Conservation (phyloP, 352 stramenopile species). For the Pythium sukuiense region DNA sequence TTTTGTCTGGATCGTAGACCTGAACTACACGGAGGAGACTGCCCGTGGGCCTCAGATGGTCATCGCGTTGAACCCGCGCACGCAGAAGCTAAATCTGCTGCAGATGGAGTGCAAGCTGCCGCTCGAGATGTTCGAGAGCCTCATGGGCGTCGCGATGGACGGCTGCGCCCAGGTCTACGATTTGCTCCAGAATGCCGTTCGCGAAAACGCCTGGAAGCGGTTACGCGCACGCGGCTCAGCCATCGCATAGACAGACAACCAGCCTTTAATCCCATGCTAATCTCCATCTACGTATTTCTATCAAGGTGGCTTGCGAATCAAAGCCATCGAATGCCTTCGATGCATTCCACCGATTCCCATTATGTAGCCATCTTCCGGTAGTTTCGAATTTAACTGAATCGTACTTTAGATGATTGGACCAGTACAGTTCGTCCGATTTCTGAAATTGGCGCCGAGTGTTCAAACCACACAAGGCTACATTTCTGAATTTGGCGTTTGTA, state of each 20-base stretch:
- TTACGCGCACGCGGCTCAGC: conserved; percentile 55
- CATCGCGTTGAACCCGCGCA: conserved; percentile 87
- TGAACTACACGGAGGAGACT: conserved; percentile 90
- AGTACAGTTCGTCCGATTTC: neutral
- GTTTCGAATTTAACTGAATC: neutral
- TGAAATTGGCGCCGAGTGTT: conserved; percentile 8
- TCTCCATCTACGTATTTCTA: no score
- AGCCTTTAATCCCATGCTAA: neutral
- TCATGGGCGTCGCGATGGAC: conserved; percentile 80
- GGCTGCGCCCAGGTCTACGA: conserved; percentile 87
- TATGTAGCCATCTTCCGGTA: no score
- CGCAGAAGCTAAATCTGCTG: conserved; percentile 84
- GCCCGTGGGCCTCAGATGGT: conserved; percentile 86
- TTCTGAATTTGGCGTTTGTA: conserved; percentile 1
- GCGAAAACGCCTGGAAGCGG: conserved; percentile 81
- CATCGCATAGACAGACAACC: conserved; percentile 25
- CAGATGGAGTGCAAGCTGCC: conserved; percentile 92
- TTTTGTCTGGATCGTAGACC: conserved; percentile 40
- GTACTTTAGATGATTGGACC: neutral
- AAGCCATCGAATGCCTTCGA: no score
- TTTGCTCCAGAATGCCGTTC: conserved; percentile 82
- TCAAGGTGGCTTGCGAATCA: no score
- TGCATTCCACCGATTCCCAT: no score
- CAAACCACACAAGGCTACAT: neutral
- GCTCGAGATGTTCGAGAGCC: conserved; percentile 85